Conservation (phyloP, 2,329 filamentous ascomycete species). For the Arthrobotrys conoides region DNA sequence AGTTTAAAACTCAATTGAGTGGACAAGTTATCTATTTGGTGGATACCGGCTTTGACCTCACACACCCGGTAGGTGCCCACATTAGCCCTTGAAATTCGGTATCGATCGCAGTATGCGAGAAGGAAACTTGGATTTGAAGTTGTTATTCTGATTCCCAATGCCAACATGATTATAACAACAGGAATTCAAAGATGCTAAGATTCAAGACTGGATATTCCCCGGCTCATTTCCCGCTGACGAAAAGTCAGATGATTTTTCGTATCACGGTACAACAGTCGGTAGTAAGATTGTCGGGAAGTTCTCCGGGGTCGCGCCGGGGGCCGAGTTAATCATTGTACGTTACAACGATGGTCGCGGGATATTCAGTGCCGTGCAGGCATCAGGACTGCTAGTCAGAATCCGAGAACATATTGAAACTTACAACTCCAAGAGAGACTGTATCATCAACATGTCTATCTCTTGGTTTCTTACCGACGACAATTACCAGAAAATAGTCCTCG, state of each 20-base stretch:
- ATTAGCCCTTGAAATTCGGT: not conserved
- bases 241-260: not conserved
- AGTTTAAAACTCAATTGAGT: not conserved
- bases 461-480: not conserved
- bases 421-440: constrained; percentile 4
- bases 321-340: not conserved
- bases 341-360: not conserved
- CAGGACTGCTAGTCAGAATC: not conserved
- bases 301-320: not conserved
- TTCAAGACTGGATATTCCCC: constrained; percentile 17
- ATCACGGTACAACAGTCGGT: not conserved
- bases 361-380: too few relatives aligned
- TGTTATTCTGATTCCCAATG: too few relatives aligned
- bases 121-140: not conserved
- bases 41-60: constrained; percentile 4
- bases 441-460: constrained; percentile 15
- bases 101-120: not conserved
- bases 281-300: not conserved
- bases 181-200: not conserved
- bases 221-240: not conserved
- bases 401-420: not conserved
- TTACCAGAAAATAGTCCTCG: not conserved
- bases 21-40: constrained; percentile 20
- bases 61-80: constrained; percentile 16
- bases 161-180: too few relatives aligned